Evolutionary conservation across 1,139 yeast genomes (phyloP), one percentile per base, ranked within the genome.

Genomic region (Zhuliangozyma parablackwelliae): DNA sequence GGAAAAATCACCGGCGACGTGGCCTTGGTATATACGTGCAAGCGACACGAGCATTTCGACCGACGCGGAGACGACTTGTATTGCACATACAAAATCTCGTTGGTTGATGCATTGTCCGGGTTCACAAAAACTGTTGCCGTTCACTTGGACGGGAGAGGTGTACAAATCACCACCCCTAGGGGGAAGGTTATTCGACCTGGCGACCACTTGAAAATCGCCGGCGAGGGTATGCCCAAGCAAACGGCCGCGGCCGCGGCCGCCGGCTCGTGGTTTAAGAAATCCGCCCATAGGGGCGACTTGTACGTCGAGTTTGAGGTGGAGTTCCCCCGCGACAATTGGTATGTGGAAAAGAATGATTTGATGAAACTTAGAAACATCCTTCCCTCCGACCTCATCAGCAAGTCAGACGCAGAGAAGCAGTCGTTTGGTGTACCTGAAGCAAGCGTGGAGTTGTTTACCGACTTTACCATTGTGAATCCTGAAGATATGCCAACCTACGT

Each of bases 271-370:
- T 65, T 65, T 37, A 52, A 57, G 10, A 47, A 56, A 1, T 42
- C 53, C 2, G 32, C 53, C 33, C 52, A 60, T 13, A 69, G 72
- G 34, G 97, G 97, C 21, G 89, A 88, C 56, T 61, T 92, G 49
- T 90, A 81, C 49, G 67, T 92, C 16, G 76, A 74, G 40, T 59
- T 88, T 21, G 78, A 78, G 21, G 78, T 92, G 37, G 87, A 80
- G 46, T 92, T 92, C 59, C 98, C 97, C 2, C 72, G 73, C 29
- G 94, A 87, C 56, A 75, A 80, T 49, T 86, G 95, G 95, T 79
- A 78, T 51, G 63, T 75, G 51, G 92, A 84, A 54, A 75, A 72
- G 53, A 71, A 76, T 41, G 92, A 83, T 53, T 39, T 80, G 6
- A 44, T 61, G 21, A 75, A 71, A 43, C 61, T 83, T 43, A 65